phyloP scores from a whole-genome alignment of 208 protist genomes.

The Porcisia hertigi region DNA sequence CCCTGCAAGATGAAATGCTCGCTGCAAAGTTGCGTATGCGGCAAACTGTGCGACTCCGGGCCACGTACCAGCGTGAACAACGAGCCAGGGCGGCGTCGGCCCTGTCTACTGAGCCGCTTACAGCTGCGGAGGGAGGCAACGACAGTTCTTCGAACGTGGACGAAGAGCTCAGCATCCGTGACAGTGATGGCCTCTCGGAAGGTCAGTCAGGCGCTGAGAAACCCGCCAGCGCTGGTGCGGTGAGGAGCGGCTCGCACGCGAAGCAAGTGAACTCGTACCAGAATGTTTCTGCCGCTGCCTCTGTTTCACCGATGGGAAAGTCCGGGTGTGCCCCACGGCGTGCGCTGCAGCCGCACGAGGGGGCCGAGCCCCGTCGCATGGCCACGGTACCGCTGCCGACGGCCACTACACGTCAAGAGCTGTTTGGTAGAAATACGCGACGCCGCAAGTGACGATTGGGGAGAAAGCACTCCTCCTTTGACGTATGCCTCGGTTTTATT shows the following conservation, averaged over 20 bases:
- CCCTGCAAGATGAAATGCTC: constrained; percentile 24
- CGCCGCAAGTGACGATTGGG: constrained; percentile 3
- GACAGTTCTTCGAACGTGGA: not conserved
- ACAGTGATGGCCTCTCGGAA: not conserved
- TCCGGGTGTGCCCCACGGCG: not conserved
- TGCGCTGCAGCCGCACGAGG: constrained; percentile 2
- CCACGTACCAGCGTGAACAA: constrained; percentile 24
- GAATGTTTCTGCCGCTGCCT: not conserved
- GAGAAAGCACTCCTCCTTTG: not conserved
- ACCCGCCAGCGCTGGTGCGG: not conserved
- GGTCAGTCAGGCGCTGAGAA: not conserved
- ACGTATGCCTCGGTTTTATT: not conserved
- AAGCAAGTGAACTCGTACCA: not conserved
- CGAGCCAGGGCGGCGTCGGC: constrained; percentile 11
- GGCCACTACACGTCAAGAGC: constrained; percentile 23
- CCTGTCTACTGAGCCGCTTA: not conserved
- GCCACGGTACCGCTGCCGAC: constrained; percentile 31
- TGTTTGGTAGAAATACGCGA: constrained; percentile 11
- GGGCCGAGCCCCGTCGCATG: constrained; percentile 18
- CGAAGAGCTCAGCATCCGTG: not conserved
- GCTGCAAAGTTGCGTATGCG: constrained; percentile 37
- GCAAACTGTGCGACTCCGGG: constrained; percentile 46
- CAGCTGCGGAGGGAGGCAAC: not conserved
- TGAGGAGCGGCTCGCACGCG: not conserved
- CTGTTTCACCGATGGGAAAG: constrained; percentile 1